Evolutionary conservation across 1,284 basidiomycete genomes (phyloP).

Genomic region (Ustanciosporium gigantosporum): DNA sequence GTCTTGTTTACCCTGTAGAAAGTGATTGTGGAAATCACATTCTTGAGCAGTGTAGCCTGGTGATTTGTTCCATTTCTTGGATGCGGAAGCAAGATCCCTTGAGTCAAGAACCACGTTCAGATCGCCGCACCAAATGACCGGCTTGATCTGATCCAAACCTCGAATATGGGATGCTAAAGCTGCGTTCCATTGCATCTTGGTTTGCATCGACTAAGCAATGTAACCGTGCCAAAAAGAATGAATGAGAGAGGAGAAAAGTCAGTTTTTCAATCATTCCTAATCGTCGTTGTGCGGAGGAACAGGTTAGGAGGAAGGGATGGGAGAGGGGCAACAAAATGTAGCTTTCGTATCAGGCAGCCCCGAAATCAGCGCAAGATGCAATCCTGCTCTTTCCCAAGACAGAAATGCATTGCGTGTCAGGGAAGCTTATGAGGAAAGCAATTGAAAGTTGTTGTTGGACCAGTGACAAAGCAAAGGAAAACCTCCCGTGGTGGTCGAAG

Average conservation of each 20-base stretch:
- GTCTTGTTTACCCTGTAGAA: constrained; percentile 55
- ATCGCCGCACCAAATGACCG: constrained; percentile 87
- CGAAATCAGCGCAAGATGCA: too few species aligned
- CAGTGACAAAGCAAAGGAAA: too few species aligned
- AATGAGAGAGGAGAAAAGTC: background rate
- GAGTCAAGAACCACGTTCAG: constrained; percentile 74
- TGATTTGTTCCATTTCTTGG: constrained; percentile 63
- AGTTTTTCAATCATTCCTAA: background rate
- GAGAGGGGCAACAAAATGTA: constrained; percentile 5
- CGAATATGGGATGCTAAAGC: constrained; percentile 69
- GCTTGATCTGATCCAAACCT: constrained; percentile 74
- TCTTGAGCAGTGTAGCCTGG: constrained; percentile 67
- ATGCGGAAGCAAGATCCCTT: constrained; percentile 61
- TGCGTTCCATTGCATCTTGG: constrained; percentile 49
- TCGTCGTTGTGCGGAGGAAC: too few species aligned
- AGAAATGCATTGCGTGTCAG: constrained; percentile 1
- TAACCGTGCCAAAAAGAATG: background rate
- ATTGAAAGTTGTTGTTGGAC: constrained; percentile 5
- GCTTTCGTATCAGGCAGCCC: constrained; percentile 29
- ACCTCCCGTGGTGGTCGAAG: too few species aligned
- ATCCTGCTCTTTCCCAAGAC: too few species aligned
- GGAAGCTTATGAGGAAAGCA: constrained; percentile 24
- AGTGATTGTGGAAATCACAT: constrained; percentile 59
- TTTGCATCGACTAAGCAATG: constrained; percentile 18
- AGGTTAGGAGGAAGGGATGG: background rate